Evolutionary conservation across 2,329 filamentous ascomycete genomes (phyloP), one percentile per base, ranked within the genome.

Genomic region (Aspergillus flavus): DNA sequence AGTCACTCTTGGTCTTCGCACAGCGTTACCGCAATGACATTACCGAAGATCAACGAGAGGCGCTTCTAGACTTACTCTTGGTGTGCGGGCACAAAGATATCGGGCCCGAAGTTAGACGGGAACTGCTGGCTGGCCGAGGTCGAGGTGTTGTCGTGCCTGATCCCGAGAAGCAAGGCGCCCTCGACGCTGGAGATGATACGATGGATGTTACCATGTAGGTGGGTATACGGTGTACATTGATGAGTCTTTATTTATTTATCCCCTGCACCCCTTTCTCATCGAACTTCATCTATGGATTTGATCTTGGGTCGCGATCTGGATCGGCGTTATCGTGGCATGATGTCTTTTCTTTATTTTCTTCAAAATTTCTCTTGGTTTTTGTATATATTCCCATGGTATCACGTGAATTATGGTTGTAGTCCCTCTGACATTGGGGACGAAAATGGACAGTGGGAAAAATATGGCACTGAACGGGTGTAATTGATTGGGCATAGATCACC

Each of bases 1-100:
- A 98, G 81, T 93, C 91, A 71, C 83, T 99, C 34, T 81, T 99
- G 60, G 91, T 92, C 2, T 99, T 99, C 80, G 93, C 95, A 30
- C 91, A 97, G 80, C 86, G 94, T 61, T 99, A 98, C 80, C 89
- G 93, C 73, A 96, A 97, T 70, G 94, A 98, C 77, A 94, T 97
- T 70, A 97, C 93, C 1, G 94, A 97, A 77, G 94, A 97, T 70
- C 94, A 97, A 82, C 85, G 94, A 70, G 94, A 99, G 80, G 92
- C 93, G 0, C 80, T 99, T 57, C 82, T 99, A 6, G 95, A 99
- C 80, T 80, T 99, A 64, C 82, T 99, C 21, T 83, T 97, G 50
- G 89, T 89, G 4, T 88, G 94, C 65, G 94, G 94, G 0, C 95
- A 99, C 80, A 88, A 89, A 65, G 87, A 90, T 64, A 97, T 99